Percentiles rank a stretch among this genome's conserved stretches.
phyloP scores from a whole-genome alignment of 2,329 filamentous ascomycete species.

The Dryadomyces sulphureus region DNA sequence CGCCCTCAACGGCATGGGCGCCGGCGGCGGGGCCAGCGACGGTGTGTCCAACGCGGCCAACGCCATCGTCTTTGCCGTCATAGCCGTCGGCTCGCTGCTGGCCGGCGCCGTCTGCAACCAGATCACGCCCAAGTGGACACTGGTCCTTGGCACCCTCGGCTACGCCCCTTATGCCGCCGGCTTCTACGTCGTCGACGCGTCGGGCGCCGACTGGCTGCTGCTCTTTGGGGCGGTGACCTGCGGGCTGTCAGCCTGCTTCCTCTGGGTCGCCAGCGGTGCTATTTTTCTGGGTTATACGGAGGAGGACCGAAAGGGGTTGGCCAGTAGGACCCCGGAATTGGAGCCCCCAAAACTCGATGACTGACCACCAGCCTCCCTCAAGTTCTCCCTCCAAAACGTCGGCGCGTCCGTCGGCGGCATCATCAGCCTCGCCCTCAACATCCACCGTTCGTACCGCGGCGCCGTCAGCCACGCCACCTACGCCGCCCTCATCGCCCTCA shows the following conservation, averaged over 20 bases:
- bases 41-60: constrained; percentile 6
- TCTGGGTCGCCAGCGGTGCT: constrained; percentile 3
- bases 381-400: constrained; percentile 5
- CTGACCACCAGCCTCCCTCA: constrained; percentile 1
- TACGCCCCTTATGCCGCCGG: neutral
- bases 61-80: neutral
- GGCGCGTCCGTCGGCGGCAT: constrained; percentile 9
- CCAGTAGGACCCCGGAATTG: constrained; percentile 2
- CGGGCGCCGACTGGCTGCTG: neutral
- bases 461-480: constrained; percentile 8
- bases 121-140: neutral
- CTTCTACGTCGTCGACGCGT: neutral
- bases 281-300: constrained; percentile 4
- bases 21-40: constrained; percentile 9
- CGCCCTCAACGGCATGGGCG: constrained; percentile 14
- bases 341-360: neutral
- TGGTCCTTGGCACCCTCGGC: neutral
- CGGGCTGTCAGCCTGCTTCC: constrained; percentile 5
- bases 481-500: constrained; percentile 10
- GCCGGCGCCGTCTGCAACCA: neutral
- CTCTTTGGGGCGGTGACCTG: neutral
- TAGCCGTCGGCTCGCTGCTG: neutral
- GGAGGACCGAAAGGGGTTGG: neutral
- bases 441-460: constrained; percentile 6
- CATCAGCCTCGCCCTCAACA: constrained; percentile 9